Percentiles rank a stretch among this genome's conserved stretches.
These are phyloP conservation scores for Salmacisia buchloeana DNA, from an alignment of 1,284 basidiomycete species.

Conservation along the genomic window DNA sequence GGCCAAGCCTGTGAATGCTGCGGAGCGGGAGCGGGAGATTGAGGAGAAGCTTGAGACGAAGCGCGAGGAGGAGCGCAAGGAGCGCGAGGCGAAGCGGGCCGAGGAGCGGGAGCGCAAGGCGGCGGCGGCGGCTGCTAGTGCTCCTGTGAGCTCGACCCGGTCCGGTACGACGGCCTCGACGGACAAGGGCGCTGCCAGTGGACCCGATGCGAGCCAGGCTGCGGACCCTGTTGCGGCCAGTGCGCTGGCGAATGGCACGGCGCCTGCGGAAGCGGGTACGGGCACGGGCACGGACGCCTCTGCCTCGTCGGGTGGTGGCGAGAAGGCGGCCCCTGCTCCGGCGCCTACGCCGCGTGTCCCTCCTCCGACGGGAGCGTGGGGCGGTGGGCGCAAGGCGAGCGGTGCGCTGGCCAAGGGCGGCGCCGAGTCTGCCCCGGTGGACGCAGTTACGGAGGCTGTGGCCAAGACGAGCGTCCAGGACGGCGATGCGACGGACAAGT, in stretches of 20 bases:
- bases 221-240: neutral
- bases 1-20: conserved; percentile 82
- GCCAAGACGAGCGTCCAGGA: neutral
- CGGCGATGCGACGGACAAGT: too few species aligned
- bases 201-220: conserved; percentile 8
- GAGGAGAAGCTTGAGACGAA: conserved; percentile 53
- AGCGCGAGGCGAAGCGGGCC: conserved; percentile 36
- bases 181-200: neutral
- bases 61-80: conserved; percentile 6
- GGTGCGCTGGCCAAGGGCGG: conserved; percentile 27
- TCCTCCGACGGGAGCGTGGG: conserved; percentile 37
- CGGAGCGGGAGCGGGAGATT: conserved; percentile 69
- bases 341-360: conserved; percentile 19
- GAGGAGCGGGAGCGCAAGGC: conserved; percentile 24
- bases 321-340: conserved; percentile 11
- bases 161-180: neutral
- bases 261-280: neutral
- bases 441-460: neutral
- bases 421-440: too few species aligned
- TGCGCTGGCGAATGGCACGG: conserved; percentile 10
- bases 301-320: neutral
- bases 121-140: conserved; percentile 9
- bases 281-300: neutral
- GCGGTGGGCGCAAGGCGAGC: conserved; percentile 35
- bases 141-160: conserved; percentile 2